Evolutionary conservation across 1,139 yeast species (phyloP).

Genomic region (Pichiaceae sp.): DNA sequence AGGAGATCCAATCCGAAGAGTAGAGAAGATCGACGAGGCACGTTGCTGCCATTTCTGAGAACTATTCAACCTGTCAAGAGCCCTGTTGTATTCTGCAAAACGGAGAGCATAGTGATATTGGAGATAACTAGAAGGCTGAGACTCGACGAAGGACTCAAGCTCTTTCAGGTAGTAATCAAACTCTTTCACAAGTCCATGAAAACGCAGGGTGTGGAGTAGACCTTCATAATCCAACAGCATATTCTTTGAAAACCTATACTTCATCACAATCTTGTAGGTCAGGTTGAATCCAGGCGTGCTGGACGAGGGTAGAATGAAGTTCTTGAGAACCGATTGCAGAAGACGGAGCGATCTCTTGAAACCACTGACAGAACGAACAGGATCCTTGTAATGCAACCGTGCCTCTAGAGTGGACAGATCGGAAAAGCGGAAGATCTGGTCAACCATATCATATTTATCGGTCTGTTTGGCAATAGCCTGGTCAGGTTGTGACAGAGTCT

Average conservation of each 20-base stretch:
- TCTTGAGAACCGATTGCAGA: conserved; percentile 33
- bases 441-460: conserved; percentile 24
- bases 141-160: conserved; percentile 28
- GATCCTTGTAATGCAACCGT: conserved; percentile 17
- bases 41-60: conserved; percentile 8
- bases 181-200: conserved; percentile 48
- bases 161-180: conserved; percentile 43
- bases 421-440: conserved; percentile 30
- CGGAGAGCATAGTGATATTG: conserved; percentile 18
- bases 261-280: conserved; percentile 27
- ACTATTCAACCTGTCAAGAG: conserved; percentile 6
- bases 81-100: conserved; percentile 13
- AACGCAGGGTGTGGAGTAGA: conserved; percentile 30
- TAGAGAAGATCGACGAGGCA: conserved; percentile 6
- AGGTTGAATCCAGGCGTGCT: conserved; percentile 4
- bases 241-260: conserved; percentile 22
- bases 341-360: conserved; percentile 34
- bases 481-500: not conserved
- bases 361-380: conserved; percentile 24
- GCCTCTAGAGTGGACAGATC: conserved; percentile 29
- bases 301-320: conserved; percentile 20
- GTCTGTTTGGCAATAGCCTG: conserved; percentile 14
- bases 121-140: conserved; percentile 24
- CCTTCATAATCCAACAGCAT: conserved; percentile 29
- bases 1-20: not conserved